Evolutionary conservation across 108 stramenopile species (phyloP).

Genomic region (Skeletonema potamos): DNA sequence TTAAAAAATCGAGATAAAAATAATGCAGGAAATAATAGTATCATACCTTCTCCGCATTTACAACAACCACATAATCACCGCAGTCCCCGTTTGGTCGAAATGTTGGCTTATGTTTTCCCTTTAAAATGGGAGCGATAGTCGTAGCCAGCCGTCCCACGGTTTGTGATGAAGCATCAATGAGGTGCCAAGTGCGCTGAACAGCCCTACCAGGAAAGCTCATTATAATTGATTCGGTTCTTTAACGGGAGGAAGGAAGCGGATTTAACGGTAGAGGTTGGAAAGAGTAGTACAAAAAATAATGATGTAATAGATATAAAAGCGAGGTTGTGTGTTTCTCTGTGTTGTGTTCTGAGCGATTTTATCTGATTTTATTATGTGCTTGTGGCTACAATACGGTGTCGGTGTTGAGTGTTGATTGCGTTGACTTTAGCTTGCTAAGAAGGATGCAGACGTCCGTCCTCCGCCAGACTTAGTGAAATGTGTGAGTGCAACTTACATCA

Average conservation of each 20-base stretch:
- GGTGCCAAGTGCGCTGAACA: conserved; percentile 87
- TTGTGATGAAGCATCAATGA: conserved; percentile 88
- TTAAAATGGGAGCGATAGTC: conserved; percentile 85
- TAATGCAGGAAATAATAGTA: neutral
- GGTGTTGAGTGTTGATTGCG: too few relatives aligned
- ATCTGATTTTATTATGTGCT: too few relatives aligned
- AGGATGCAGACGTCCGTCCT: too few relatives aligned
- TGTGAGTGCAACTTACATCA: too few relatives aligned
- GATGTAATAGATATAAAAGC: too few relatives aligned
- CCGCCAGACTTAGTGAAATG: too few relatives aligned
- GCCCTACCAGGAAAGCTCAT: conserved; percentile 85
- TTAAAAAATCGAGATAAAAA: neutral
- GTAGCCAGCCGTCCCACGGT: conserved; percentile 92
- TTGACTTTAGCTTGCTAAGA: too few relatives aligned
- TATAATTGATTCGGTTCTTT: neutral
- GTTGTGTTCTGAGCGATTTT: too few relatives aligned
- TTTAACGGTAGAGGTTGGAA: too few relatives aligned
- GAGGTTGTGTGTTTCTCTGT: too few relatives aligned
- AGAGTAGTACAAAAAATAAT: too few relatives aligned
- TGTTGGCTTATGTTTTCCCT: conserved; percentile 96
- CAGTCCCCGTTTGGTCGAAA: conserved; percentile 90
- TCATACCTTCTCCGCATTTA: conserved; percentile 89
- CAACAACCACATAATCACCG: conserved; percentile 92
- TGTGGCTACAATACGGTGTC: too few relatives aligned
- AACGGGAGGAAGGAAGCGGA: neutral